Base-by-base conservation (phyloP, 805 yeast genomes). In the Yamadazyma nakazawae region DNA sequence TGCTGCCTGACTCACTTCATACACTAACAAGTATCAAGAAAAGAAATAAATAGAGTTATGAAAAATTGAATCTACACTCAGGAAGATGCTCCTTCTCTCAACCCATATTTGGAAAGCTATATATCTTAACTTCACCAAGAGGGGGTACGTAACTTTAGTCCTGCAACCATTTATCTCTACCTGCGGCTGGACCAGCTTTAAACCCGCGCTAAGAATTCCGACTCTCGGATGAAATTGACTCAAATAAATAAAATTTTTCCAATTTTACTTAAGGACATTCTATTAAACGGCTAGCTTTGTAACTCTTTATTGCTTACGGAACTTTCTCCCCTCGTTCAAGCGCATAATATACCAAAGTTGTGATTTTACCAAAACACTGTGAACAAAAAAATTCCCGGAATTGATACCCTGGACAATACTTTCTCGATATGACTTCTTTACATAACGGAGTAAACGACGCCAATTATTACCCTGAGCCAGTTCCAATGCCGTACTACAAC, bases 381-480 rank as follows among this genome's bases (percentile, higher is more conserved):
- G 12, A 14, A 21, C n/a, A 37, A 37, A 9, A 18, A 37, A 18
- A 36, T n/a, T 38, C n/a, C 42, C 32, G 10, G 32, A 28, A 28
- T 5, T 28, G 11, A 28, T 5, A 28, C n/a, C n/a, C 32, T 28
- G 32, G 32, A 13, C 42, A 13, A 40, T 19, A 40, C 25, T n/a
- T 14, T 12, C 36, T 40, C 36, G 49, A 32, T 9, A 61, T 60
- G 67, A 60, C 67, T 17, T 62, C 68, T n/a, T 55, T 64, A 48
- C 67, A 63, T 35, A 56, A 54, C 36, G 55, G 59, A 13, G 63
- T 62, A 2, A 47, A 50, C 37, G 67, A 64, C 19, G 44, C 51
- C 30, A 45, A 48, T 21, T 65, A 64, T 42, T 67, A 65, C 50
- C 62, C 57, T 40, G 67, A 49, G 3, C 48, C 42, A 14, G 49